Conservation (phyloP, 75 land plant genomes). For the Azolla pinnata region DNA sequence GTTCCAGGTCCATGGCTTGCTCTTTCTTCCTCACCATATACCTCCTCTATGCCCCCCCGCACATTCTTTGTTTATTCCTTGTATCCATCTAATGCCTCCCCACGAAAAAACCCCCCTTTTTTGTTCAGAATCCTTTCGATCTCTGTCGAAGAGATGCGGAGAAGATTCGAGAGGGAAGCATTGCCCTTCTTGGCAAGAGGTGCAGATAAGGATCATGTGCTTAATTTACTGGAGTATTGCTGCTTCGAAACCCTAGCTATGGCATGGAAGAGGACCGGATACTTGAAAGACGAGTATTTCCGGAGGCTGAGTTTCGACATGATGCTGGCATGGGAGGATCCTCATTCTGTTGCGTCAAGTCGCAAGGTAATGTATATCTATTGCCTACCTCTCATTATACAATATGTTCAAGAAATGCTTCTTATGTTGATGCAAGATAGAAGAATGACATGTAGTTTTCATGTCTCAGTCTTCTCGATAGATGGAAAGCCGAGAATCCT, state of each 20-base stretch:
- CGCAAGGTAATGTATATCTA: constrained; percentile 4
- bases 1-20: too few species aligned
- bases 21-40: too few species aligned
- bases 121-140: constrained; percentile 18
- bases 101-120: too few species aligned
- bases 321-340: constrained; percentile 78
- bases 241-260: constrained; percentile 31
- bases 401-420: too few species aligned
- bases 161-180: constrained; percentile 3
- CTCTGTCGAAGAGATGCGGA: constrained; percentile 8
- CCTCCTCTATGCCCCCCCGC: too few species aligned
- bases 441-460: too few species aligned
- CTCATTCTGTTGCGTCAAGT: constrained; percentile 10
- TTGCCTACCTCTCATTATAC: too few species aligned
- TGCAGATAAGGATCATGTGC: constrained; percentile 23
- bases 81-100: too few species aligned
- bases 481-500: too few species aligned
- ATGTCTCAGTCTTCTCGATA: too few species aligned
- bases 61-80: too few species aligned
- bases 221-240: constrained; percentile 52
- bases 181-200: constrained; percentile 11
- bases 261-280: constrained; percentile 12
- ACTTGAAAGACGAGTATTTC: constrained; percentile 44
- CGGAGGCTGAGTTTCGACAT: constrained; percentile 50
- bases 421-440: too few species aligned